Evolutionary conservation across 345 rosid genomes (phyloP), one percentile per base, ranked within the genome.

Genomic region (Sisymbrium altissimum): DNA sequence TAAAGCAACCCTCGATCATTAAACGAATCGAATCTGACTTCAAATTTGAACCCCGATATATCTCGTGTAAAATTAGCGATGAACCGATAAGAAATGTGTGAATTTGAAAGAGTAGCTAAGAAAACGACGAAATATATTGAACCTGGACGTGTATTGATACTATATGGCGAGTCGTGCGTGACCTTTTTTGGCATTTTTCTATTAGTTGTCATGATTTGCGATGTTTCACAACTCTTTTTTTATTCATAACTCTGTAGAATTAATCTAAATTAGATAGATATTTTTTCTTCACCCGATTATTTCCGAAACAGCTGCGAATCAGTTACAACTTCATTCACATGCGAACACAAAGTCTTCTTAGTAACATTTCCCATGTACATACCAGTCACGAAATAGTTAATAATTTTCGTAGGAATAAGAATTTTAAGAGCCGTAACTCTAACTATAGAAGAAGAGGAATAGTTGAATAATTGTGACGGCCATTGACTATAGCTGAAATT

Each of bases 41-140:
- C 53, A 29, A 29, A 9, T 44, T 17, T 2, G 10, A 49, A 33
- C 44, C 9, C 35, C n/a, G n/a, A n/a, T n/a, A n/a, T n/a, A n/a
- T n/a, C n/a, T n/a, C n/a, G n/a, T n/a, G n/a, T n/a, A n/a, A n/a
- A n/a, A n/a, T n/a, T n/a, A n/a, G n/a, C n/a, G n/a, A n/a, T n/a
- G n/a, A 11, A 44, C 27, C 13, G 74, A 70, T 70, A 15, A 70
- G 38, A 18, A 70, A 59, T 70, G 57, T 46, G 74, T 59, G 74
- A 57, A 59, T 46, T 46, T 45, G 36, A 57, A 70, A 9, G 65
- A 19, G 11, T 70, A n/a, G 38, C 23, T 32, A 32, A 23, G n/a
- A 5, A 39, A 50, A 2, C 36, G 9, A 62, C 7, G 19, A 50
- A 5, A 41, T 32, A 13, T 9, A 52, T 62, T 71, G 76, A 71